These are phyloP conservation scores for Abrus pulchellus DNA, from an alignment of 306 rosid genomes.

Conservation along the genomic window DNA sequence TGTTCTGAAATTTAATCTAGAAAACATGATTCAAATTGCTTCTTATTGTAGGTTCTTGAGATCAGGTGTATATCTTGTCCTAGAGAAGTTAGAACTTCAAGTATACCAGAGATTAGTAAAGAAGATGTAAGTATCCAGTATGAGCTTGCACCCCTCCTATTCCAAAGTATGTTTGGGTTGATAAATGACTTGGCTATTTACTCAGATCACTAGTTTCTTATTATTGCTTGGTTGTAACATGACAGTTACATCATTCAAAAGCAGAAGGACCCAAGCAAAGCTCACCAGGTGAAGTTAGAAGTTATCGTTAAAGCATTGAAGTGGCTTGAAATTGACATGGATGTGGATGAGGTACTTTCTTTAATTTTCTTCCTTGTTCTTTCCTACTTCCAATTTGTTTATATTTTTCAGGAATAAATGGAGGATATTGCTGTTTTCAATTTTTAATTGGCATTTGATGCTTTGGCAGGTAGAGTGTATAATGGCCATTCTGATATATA, in stretches of 20 bases:
- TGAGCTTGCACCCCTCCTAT: slow-evolving; percentile 29
- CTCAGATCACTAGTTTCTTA: slow-evolving; percentile 33
- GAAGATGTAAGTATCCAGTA: slow-evolving; percentile 74
- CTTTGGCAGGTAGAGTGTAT: slow-evolving; percentile 94
- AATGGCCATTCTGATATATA: slow-evolving; percentile 84
- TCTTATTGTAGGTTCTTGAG: slow-evolving; percentile 78
- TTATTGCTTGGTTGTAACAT: slow-evolving; percentile 41
- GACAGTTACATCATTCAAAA: slow-evolving; percentile 86
- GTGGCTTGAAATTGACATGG: slow-evolving; percentile 97
- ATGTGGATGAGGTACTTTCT: slow-evolving; percentile 82
- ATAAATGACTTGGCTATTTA: slow-evolving; percentile 29
- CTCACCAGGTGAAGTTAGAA: slow-evolving; percentile 95
- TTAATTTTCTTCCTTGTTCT: background rate
- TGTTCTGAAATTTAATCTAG: slow-evolving; percentile 20
- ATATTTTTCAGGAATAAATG: slow-evolving; percentile 18
- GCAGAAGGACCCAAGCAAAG: slow-evolving; percentile 90
- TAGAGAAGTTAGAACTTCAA: slow-evolving; percentile 97
- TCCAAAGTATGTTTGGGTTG: slow-evolving; percentile 11
- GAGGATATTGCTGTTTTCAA: background rate
- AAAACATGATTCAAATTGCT: slow-evolving; percentile 32
- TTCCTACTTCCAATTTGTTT: slow-evolving; percentile 6
- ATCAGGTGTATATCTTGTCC: slow-evolving; percentile 96
- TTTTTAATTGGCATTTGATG: slow-evolving; percentile 28
- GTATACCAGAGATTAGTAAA: slow-evolving; percentile 93
- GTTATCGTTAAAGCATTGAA: slow-evolving; percentile 89